Percentiles rank a stretch among this genome's conserved stretches.
phyloP scores from a whole-genome alignment of 148 eudicot genomes.

The Agrostemma githago region DNA sequence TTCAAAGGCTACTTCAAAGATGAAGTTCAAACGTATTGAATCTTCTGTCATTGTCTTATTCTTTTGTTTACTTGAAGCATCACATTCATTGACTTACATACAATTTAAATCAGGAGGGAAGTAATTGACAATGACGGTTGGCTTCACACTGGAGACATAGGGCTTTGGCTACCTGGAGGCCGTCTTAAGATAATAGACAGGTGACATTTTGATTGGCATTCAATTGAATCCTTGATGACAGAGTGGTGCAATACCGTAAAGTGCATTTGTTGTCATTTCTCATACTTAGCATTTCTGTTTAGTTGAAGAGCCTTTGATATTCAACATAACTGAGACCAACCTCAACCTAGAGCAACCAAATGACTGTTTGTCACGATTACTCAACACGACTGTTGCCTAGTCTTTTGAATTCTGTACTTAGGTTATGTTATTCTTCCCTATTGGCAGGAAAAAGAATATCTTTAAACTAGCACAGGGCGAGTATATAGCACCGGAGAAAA shows the following conservation, averaged over 20 bases:
- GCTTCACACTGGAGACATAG: conserved; percentile 97
- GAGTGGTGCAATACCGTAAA: not conserved
- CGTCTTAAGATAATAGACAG: conserved; percentile 95
- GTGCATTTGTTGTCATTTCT: not conserved
- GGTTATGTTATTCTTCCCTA: conserved; percentile 1
- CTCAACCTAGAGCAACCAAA: not conserved
- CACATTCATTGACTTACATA: conserved; percentile 8
- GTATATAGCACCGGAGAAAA: conserved; percentile 90
- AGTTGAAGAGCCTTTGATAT: not conserved
- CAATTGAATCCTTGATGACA: not conserved
- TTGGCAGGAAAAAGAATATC: conserved; percentile 85
- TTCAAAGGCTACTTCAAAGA: conserved; percentile 93
- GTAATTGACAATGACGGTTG: conserved; percentile 82
- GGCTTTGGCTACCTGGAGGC: conserved; percentile 92
- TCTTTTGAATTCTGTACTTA: not conserved
- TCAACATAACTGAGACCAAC: not conserved
- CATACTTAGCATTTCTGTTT: not conserved
- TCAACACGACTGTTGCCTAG: not conserved
- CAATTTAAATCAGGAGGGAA: conserved; percentile 61
- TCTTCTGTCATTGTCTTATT: conserved; percentile 10
- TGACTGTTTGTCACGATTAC: not conserved
- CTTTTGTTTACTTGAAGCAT: conserved; percentile 5
- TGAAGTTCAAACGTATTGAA: conserved; percentile 72
- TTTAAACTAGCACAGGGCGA: conserved; percentile 93
- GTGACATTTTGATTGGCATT: conserved; percentile 27